phyloP scores from a whole-genome alignment of 2,329 filamentous ascomycete species.

The Epichloe sp. region DNA sequence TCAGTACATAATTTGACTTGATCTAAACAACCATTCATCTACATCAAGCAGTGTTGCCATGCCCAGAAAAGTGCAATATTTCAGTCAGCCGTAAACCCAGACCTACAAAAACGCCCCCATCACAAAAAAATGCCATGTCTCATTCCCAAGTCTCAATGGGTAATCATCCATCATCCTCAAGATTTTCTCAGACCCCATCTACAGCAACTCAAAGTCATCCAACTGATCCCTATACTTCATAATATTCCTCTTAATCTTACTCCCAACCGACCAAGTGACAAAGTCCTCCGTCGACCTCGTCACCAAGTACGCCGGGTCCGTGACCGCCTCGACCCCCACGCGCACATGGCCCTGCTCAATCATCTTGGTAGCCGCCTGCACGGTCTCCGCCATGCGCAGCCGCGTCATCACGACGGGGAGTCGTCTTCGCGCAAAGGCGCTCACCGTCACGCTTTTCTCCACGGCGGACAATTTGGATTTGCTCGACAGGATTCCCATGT shows the following conservation, averaged over 20 bases:
- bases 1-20: not conserved
- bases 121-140: not conserved
- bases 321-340: slow-evolving; percentile 80
- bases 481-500: slow-evolving; percentile 74
- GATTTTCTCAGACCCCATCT: slow-evolving; percentile 14
- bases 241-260: slow-evolving; percentile 94
- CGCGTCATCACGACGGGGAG: slow-evolving; percentile 86
- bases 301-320: slow-evolving; percentile 80
- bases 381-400: slow-evolving; percentile 80
- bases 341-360: slow-evolving; percentile 91
- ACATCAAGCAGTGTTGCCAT: no score
- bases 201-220: slow-evolving; percentile 89
- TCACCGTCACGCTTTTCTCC: slow-evolving; percentile 80
- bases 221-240: slow-evolving; percentile 89
- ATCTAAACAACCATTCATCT: no score
- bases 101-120: not conserved
- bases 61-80: no score
- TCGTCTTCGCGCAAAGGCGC: slow-evolving; percentile 70
- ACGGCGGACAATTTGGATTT: slow-evolving; percentile 71
- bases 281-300: slow-evolving; percentile 89
- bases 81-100: not conserved
- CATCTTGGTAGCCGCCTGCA: slow-evolving; percentile 72
- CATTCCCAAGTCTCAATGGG: not conserved
- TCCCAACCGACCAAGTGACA: slow-evolving; percentile 89
- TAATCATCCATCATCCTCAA: not conserved